phyloP scores from a whole-genome alignment of 495 filamentous ascomycete species.

The Bacidia gigantensis region DNA sequence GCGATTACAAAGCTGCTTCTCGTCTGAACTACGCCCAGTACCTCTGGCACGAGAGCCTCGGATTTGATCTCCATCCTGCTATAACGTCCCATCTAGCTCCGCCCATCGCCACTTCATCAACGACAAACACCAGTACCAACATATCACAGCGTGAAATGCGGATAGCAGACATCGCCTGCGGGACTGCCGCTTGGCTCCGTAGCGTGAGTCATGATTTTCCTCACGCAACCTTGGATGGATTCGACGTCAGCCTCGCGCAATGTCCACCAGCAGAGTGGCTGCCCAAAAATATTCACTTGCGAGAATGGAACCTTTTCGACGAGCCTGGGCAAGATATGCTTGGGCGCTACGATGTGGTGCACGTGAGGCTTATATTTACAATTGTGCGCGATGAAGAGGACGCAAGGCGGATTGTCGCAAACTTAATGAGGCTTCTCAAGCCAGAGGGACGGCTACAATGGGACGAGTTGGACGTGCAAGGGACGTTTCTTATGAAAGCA shows the following conservation, averaged over 20 bases:
- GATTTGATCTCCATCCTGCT: conserved; percentile 8
- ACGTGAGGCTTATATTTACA: conserved; percentile 23
- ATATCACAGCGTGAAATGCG: background rate
- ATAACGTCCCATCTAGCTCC: background rate
- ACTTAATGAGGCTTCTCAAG: conserved; percentile 20
- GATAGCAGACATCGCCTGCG: background rate
- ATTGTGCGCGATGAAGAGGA: conserved; percentile 20
- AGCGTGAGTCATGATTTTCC: background rate
- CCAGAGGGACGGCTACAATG: conserved; percentile 30
- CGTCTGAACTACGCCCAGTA: conserved; percentile 21
- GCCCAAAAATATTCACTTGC: conserved; percentile 17
- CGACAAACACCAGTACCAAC: background rate
- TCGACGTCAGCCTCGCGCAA: conserved; percentile 20
- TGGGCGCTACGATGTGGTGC: conserved; percentile 25
- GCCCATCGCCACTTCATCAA: background rate
- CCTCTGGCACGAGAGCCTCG: conserved; percentile 18
- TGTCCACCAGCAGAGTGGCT: conserved; percentile 19
- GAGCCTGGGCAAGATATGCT: conserved; percentile 16
- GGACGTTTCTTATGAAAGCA: too few species aligned
- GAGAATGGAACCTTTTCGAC: conserved; percentile 20
- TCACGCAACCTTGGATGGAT: background rate
- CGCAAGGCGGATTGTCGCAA: conserved; percentile 12
- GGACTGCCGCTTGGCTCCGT: conserved; percentile 15
- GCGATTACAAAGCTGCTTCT: background rate
- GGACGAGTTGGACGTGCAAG: conserved; percentile 20